These are phyloP conservation scores for Saposhnikovia divaricata DNA, from an alignment of 129 eudicot genomes.

Conservation along the genomic window DNA sequence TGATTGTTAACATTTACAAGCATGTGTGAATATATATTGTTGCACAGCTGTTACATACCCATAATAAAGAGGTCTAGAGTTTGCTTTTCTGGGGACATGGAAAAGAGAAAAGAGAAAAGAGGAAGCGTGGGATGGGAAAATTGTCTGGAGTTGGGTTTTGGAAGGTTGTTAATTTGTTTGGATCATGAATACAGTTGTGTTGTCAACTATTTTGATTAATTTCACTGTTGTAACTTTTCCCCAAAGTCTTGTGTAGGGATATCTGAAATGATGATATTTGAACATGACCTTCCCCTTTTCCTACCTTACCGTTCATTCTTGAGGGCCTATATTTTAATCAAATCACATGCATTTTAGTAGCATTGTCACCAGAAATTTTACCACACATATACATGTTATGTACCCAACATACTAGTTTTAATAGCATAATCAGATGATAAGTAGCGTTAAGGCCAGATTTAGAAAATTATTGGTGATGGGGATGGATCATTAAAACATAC, in stretches of 20 bases:
- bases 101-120: not conserved
- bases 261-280: not conserved
- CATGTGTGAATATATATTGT: not conserved
- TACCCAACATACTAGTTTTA: too few relatives aligned
- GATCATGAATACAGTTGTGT: not conserved
- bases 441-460: too few relatives aligned
- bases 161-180: slow-evolving; percentile 6
- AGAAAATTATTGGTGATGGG: too few relatives aligned
- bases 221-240: not conserved
- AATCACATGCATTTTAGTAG: not conserved
- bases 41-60: not conserved
- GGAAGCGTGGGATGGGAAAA: not conserved
- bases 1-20: not conserved
- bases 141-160: not conserved
- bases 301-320: not conserved
- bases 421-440: too few relatives aligned
- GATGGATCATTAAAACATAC: too few relatives aligned
- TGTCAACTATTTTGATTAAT: not conserved
- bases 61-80: not conserved
- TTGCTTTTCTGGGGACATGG: not conserved
- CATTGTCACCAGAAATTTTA: too few relatives aligned
- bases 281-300: not conserved
- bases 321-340: not conserved
- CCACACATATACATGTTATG: too few relatives aligned
- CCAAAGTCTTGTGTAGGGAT: not conserved